Conservation (phyloP, 2,329 filamentous ascomycete genomes). For the Ophiostoma sp. region DNA sequence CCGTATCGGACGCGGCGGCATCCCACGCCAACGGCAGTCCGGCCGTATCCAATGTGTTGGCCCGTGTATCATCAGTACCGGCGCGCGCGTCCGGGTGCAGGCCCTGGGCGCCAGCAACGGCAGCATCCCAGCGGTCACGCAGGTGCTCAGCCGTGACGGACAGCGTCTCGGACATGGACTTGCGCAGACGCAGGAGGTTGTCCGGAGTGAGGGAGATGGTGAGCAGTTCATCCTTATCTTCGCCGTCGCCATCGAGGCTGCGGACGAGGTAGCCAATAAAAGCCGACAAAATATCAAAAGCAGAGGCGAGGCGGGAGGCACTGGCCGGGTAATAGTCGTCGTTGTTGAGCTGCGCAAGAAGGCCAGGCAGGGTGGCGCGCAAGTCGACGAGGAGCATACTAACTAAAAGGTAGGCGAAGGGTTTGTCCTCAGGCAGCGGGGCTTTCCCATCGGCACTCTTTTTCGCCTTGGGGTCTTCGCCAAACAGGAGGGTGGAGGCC, state of each 20-base stretch:
- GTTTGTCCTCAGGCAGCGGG: constrained; percentile 43
- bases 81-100: constrained; percentile 58
- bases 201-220: constrained; percentile 48
- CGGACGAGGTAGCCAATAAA: constrained; percentile 60
- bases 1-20: constrained; percentile 48
- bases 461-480: constrained; percentile 36
- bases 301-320: constrained; percentile 58
- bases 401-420: constrained; percentile 62
- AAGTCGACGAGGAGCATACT: constrained; percentile 68
- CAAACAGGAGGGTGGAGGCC: constrained; percentile 54
- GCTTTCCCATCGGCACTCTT: not conserved
- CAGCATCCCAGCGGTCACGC: constrained; percentile 68
- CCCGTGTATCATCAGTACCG: constrained; percentile 44
- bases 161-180: constrained; percentile 62
- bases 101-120: constrained; percentile 61
- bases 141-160: constrained; percentile 65
- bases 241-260: constrained; percentile 56
- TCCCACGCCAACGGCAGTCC: constrained; percentile 59
- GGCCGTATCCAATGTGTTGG: constrained; percentile 30
- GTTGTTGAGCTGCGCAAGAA: constrained; percentile 59
- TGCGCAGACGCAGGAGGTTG: constrained; percentile 61
- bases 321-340: constrained; percentile 50
- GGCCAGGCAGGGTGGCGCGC: constrained; percentile 60
- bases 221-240: constrained; percentile 33
- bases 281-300: constrained; percentile 62